Percentiles rank a stretch among this genome's conserved stretches.
phyloP scores from a whole-genome alignment of 176 grass and related monocot genomes.

The Coix lacrymajobi region DNA sequence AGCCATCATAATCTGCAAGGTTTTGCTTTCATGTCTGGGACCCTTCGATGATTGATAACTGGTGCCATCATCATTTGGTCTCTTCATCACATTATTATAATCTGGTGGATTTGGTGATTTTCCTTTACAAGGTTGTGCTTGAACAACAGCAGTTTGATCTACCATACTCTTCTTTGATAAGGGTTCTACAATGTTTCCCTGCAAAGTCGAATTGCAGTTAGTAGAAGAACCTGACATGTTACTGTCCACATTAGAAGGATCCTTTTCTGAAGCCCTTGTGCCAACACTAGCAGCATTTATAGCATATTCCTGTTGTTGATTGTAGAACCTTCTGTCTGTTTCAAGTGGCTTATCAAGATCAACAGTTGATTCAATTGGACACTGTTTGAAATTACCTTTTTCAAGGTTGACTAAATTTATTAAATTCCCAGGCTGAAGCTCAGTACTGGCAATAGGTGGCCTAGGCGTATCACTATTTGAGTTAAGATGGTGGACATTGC shows the following conservation, averaged over 20 bases:
- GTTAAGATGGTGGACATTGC: constrained; percentile 3
- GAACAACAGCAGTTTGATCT: constrained; percentile 11
- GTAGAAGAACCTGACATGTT: not conserved
- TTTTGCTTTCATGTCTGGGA: constrained; percentile 11
- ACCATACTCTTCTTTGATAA: not conserved
- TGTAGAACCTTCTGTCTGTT: constrained; percentile 1
- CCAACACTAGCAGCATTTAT: not conserved
- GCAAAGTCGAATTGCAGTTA: constrained; percentile 1
- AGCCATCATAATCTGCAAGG: not conserved
- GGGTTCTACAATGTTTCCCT: constrained; percentile 6
- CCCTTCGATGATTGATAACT: constrained; percentile 24
- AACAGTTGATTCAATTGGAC: not conserved
- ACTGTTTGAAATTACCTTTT: constrained; percentile 1
- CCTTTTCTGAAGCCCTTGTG: not conserved
- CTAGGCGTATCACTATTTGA: constrained; percentile 14
- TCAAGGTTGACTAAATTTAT: constrained; percentile 6
- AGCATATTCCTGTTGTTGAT: constrained; percentile 11
- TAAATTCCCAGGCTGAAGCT: constrained; percentile 23
- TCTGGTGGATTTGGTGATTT: constrained; percentile 6
- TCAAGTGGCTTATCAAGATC: not conserved
- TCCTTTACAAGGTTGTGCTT: not conserved
- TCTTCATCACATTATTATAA: not conserved
- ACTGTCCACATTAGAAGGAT: constrained; percentile 16
- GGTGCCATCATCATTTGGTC: not conserved
- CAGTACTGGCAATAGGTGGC: not conserved